Conservation (phyloP, 2,329 filamentous ascomycete genomes). For the Raffaelea albimanens region DNA sequence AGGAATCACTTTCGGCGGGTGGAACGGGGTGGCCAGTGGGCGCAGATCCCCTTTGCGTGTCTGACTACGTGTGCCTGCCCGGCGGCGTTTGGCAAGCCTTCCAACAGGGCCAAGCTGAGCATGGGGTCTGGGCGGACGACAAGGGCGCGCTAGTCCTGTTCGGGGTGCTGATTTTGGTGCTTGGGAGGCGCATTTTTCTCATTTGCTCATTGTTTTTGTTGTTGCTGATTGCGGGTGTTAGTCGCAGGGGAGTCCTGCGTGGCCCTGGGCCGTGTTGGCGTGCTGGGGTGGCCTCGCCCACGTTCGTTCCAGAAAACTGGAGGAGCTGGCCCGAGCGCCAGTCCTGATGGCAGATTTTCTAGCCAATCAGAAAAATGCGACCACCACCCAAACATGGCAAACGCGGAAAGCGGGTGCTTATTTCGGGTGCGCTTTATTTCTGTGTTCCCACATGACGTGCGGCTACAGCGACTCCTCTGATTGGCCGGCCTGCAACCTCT, state of each 20-base stretch:
- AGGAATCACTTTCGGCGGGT: too few relatives aligned
- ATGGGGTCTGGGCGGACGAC: slow-evolving; percentile 7
- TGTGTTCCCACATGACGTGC: too few relatives aligned
- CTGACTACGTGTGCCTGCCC: too few relatives aligned
- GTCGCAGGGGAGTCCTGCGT: too few relatives aligned
- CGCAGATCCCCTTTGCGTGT: too few relatives aligned
- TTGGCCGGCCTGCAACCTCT: too few relatives aligned
- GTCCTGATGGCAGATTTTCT: slow-evolving; percentile 3
- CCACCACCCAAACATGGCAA: background rate
- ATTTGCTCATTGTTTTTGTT: background rate
- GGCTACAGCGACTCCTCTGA: too few relatives aligned
- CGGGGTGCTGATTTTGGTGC: background rate
- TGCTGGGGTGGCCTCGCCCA: too few relatives aligned
- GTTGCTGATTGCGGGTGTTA: slow-evolving; percentile 3
- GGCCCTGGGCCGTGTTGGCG: too few relatives aligned
- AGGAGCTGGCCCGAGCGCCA: background rate
- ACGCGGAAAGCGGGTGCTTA: background rate
- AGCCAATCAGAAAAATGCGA: slow-evolving; percentile 12
- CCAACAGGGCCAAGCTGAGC: background rate
- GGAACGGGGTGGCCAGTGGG: too few relatives aligned
- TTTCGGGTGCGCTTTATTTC: background rate
- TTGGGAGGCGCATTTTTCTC: background rate
- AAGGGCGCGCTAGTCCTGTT: slow-evolving; percentile 6
- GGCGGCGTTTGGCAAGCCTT: too few relatives aligned
- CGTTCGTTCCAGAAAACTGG: background rate